Evolutionary conservation across 352 stramenopile species (phyloP), one percentile per base, ranked within the genome.

Genomic region (Globisporangium spinosum): DNA sequence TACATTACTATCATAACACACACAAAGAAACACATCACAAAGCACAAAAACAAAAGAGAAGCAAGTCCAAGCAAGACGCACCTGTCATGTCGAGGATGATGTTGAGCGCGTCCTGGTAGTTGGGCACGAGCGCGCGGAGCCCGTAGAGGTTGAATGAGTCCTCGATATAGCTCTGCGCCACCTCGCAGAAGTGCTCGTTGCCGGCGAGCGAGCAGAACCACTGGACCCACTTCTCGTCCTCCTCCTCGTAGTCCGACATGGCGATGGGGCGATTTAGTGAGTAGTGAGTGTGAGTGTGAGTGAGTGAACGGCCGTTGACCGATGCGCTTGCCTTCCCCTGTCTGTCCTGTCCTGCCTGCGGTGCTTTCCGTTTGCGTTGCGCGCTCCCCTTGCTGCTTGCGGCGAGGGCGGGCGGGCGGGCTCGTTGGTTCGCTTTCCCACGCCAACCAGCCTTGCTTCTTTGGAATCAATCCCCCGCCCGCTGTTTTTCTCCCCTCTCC

Each of bases 121-220:
- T 94, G 69, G 85, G 88, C 66, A 97, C 86, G 69, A 95, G 87
- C 65, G 90, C 87, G 53, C 90, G 85, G 43, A 97, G 77, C 10
- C 91, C 91, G 72, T 97, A 97, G 68, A 97, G 83, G 75, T 97
- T 97, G 79, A 97, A 97, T 70, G 86, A 96, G 82, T 97, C 91
- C 77, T 97, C 90, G 74, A 97, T 97, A 88, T 97, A 97, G 76
- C 87, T 94, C 70, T 89, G 78, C 62, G 92, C 87, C 64, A 97
- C 89, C 69, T 97, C 90, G 74, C 91, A 97, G 70, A 97, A 97
- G 82, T 93, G 80, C 70, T 97, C 90, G 67, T 97, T 97, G 70
- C 90, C 90, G 47, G 89, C 87, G n/a, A 97, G 82, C 67, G 85
- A 93, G 75, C 89, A 97, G 77, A 97, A 97, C 90, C 90, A 97